Evolutionary conservation across 2,329 filamentous ascomycete species (phyloP), one percentile per base, ranked within the genome.

Genomic region (Chalara sp.): DNA sequence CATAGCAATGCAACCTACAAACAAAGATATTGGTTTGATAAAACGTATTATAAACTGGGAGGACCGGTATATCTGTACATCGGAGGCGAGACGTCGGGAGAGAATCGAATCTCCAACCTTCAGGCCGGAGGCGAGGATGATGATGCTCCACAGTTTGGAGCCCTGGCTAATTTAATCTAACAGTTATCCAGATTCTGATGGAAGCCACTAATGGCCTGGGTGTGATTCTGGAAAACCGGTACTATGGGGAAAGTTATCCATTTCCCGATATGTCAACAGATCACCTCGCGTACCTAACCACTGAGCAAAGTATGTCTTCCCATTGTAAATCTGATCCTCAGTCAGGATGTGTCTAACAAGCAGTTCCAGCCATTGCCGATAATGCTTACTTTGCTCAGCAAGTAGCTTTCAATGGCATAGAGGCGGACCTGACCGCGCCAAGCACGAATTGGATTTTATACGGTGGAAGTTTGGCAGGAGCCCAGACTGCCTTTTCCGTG

Each of bases 21-120:
- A 46, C 76, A 80, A 61, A 70, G 76, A 44, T 81, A 77, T 60
- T 79, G 75, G 58, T 75, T 79, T 44, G 76, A 76, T 54, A 67
- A 69, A 5, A 70, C 71, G 0, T 78, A 78, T 61, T 80, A 79
- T 59, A 71, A 75, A 54, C 68, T 76, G 10, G 76, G 78, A 13
- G 76, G 76, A 0, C 78, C 75, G 1, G 68, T 78, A 1, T 72
- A 72, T 53, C 57, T 76, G 6, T 75, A 72, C 56, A 71, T 77
- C 57, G 67, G 66, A 6, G 75, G 75, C 37, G 75, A 78, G n/a
- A 65, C 68, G 1, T 63, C 60, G 33, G 73, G 65, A 4, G 66
- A 69, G 39, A 63, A 51, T 46, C 52, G 62, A 6, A 66, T 72
- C 29, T 70, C 68, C 1, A 69, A 72, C 43, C 52, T 67, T 5